phyloP scores from a whole-genome alignment of 192 early-diverging fungal species.

The Gigaspora rosea region DNA sequence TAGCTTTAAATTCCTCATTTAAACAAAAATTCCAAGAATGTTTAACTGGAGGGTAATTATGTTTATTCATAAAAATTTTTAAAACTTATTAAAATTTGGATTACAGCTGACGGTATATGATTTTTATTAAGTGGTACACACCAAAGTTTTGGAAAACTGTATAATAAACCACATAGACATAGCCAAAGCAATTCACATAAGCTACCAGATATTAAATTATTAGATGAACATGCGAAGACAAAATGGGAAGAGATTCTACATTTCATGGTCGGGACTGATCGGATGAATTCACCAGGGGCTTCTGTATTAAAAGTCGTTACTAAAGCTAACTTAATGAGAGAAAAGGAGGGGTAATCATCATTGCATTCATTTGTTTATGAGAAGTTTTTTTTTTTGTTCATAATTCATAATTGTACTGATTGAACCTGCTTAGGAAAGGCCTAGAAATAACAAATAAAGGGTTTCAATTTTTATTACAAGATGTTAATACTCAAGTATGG shows the following conservation, averaged over 20 bases:
- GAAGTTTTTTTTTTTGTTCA: conserved; percentile 30
- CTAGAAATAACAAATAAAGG: conserved; percentile 91
- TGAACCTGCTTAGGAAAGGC: conserved; percentile 31
- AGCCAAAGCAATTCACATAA: conserved; percentile 21
- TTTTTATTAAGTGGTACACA: conserved; percentile 67
- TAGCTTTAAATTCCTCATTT: conserved; percentile 69
- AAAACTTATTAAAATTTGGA: not conserved
- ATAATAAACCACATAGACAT: conserved; percentile 53
- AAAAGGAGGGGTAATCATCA: conserved; percentile 37
- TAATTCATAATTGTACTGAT: conserved; percentile 35
- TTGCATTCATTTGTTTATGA: conserved; percentile 28
- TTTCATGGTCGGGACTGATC: conserved; percentile 87
- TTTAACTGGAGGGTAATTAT: conserved; percentile 67
- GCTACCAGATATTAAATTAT: conserved; percentile 65
- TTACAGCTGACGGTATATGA: not conserved
- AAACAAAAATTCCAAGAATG: conserved; percentile 68
- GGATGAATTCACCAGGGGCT: conserved; percentile 61
- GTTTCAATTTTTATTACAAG: conserved; percentile 95
- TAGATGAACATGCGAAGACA: conserved; percentile 80
- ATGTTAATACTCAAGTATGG: conserved; percentile 95
- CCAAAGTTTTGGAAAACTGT: conserved; percentile 82
- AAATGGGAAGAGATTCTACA: conserved; percentile 93
- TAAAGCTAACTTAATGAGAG: conserved; percentile 76
- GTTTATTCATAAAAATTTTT: not conserved
- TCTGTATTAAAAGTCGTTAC: conserved; percentile 74